phyloP scores from a whole-genome alignment of 2,329 filamentous ascomycete genomes.

The Talaromyces pinophilus region DNA sequence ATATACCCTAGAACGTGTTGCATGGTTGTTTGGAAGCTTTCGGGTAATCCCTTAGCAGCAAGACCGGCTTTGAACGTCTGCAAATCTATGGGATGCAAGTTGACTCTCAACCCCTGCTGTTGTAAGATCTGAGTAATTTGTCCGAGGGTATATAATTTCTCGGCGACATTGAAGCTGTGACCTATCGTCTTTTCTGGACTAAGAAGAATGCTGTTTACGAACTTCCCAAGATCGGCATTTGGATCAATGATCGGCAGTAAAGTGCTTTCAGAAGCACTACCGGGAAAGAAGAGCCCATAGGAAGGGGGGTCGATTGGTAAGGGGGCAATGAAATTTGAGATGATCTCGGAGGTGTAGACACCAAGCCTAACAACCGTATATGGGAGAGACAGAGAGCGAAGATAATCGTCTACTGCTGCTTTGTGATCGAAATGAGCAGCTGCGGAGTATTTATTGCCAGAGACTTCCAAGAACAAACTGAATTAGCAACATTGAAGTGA shows the following conservation, averaged over 20 bases:
- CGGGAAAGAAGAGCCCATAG: conserved; percentile 26
- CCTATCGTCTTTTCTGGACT: conserved; percentile 40
- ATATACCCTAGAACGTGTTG: conserved; percentile 5
- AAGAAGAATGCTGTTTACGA: conserved; percentile 40
- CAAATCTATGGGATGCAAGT: not conserved
- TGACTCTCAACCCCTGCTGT: conserved; percentile 29
- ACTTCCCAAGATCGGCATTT: conserved; percentile 40
- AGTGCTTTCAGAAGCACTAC: conserved; percentile 22
- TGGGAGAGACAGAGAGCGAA: conserved; percentile 51
- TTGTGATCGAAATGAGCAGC: conserved; percentile 60
- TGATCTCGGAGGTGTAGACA: conserved; percentile 56
- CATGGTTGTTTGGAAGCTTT: conserved; percentile 5
- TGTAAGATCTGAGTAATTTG: conserved; percentile 38
- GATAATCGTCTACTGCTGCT: conserved; percentile 57
- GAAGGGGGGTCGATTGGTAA: conserved; percentile 27
- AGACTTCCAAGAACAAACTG: conserved; percentile 25
- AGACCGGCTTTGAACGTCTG: conserved; percentile 12
- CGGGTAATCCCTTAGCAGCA: conserved; percentile 10
- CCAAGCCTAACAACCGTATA: conserved; percentile 57
- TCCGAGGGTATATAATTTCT: conserved; percentile 34
- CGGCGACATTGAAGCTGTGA: conserved; percentile 41
- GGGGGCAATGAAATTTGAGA: conserved; percentile 31
- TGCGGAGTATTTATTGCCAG: conserved; percentile 35
- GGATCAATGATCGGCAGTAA: conserved; percentile 39
- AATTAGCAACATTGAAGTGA: not conserved